phyloP scores from a whole-genome alignment of 2,329 filamentous ascomycete genomes.

The Fusarium sterilihyphosum region DNA sequence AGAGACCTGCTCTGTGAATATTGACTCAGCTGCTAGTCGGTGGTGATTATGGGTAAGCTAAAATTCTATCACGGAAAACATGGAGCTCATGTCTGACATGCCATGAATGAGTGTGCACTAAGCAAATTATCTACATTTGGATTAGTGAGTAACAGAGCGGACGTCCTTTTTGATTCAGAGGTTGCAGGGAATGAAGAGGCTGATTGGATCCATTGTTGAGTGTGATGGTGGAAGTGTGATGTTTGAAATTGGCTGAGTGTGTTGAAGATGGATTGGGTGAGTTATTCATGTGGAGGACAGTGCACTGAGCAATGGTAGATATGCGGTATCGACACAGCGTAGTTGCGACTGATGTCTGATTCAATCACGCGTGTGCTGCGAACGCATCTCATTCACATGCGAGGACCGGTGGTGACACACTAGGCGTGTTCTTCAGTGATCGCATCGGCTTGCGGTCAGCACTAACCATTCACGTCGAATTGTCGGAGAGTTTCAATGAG shows the following conservation, averaged over 20 bases:
- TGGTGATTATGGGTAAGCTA: neutral
- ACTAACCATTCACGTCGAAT: neutral
- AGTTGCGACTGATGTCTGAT: neutral
- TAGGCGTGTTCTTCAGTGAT: neutral
- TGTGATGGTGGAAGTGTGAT: neutral
- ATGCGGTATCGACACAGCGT: neutral
- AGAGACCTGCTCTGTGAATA: neutral
- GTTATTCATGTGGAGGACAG: no score
- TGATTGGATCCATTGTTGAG: neutral
- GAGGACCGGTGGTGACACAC: neutral
- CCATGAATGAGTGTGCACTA: rapidly evolving
- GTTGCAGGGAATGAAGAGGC: no score
- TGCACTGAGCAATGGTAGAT: neutral
- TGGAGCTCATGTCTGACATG: neutral
- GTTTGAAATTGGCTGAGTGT: neutral
- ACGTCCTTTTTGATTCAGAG: no score
- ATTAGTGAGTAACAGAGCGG: neutral
- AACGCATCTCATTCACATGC: neutral
- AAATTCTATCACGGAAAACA: neutral
- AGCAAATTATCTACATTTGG: no score
- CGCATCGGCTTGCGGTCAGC: neutral
- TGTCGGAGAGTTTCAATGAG: neutral
- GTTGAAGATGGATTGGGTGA: no score
- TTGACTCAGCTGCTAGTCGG: no score
- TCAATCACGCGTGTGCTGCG: rapidly evolving